phyloP scores from a whole-genome alignment of 2,329 filamentous ascomycete genomes.

The Trichophyton equinum region DNA sequence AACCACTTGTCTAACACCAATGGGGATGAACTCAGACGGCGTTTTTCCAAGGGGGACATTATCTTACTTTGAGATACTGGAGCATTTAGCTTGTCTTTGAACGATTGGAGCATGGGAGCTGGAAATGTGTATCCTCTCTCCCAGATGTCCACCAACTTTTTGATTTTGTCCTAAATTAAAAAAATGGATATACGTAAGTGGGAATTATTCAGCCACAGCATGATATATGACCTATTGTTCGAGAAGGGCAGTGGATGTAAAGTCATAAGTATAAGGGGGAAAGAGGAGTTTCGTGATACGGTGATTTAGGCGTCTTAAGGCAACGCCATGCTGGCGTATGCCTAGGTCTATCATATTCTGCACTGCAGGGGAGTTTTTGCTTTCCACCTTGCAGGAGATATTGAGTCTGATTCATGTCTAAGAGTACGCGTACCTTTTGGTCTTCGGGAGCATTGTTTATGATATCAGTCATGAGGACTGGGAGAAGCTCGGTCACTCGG shows the following conservation, averaged over 20 bases:
- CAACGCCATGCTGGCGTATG: slow-evolving; percentile 1
- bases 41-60: slow-evolving; percentile 15
- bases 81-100: slow-evolving; percentile 66
- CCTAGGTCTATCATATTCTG: slow-evolving; percentile 2
- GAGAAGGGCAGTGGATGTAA: slow-evolving; percentile 6
- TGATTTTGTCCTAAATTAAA: slow-evolving; percentile 74
- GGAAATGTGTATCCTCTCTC: slow-evolving; percentile 91
- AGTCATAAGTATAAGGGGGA: slow-evolving; percentile 4
- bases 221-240: slow-evolving; percentile 7
- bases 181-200: slow-evolving; percentile 40
- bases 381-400: slow-evolving; percentile 3
- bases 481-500: slow-evolving; percentile 90
- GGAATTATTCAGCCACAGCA: slow-evolving; percentile 24
- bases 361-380: background rate
- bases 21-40: background rate
- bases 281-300: slow-evolving; percentile 7
- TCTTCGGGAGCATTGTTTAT: slow-evolving; percentile 75
- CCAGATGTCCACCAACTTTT: slow-evolving; percentile 94
- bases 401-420: slow-evolving; percentile 13
- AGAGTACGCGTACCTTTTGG: slow-evolving; percentile 73
- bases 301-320: slow-evolving; percentile 8
- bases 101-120: slow-evolving; percentile 59
- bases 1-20: background rate
- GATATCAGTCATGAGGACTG: slow-evolving; percentile 90
- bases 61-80: slow-evolving; percentile 52